Base-by-base conservation (phyloP, 2,329 filamentous ascomycete genomes). In the Ophidiomyces ophidiicola region DNA sequence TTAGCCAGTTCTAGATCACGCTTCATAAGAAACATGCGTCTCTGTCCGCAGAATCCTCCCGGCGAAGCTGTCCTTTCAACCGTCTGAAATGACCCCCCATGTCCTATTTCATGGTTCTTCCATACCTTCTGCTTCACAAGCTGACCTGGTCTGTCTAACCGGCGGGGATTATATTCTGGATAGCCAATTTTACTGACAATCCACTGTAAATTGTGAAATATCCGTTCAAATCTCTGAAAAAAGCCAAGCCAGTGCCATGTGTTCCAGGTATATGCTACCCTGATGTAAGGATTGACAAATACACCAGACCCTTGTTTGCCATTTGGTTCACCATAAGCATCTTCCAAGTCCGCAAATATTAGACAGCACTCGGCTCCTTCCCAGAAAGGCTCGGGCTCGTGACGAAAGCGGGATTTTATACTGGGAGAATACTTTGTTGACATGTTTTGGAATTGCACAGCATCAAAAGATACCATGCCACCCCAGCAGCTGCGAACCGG, bases 11-110 rank as follows among this genome's bases (percentile, higher is more conserved):
- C 30, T 12, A 42, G 15, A 36, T 44, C 39, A 31, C 36, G 31
- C 17, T 42, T 42, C 42, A 44, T 44, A n/a, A 44, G 18, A 24
- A 44, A 44, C 39, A 44, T 41, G 23, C 42, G 33, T 23, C 39
- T 41, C 23, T 44, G 42, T 10, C 42, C 42, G 28, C 42, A 44
- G 14, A 44, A 44, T 7, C 42, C 42, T 19, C 42, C 42, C 2
- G 29, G 33, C 2, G 25, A 11, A 6, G 42, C 38, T 26, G 11
- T 32, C 8, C 39, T 30, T 26, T 42, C 34, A 19, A 44, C 11
- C 38, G 36, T 41, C 19, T 36, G 33, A 24, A 41, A 42, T 10
- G 38, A 35, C 7, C 35, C 40, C 10, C 14, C 21, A 25, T 18
- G 3, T 4, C 42, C 42, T 5, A 21, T 14, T 18, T 39, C 29